Evolutionary conservation across 306 rosid genomes (phyloP), one percentile per base, ranked within the genome.

Genomic region (Nissolia schottii): DNA sequence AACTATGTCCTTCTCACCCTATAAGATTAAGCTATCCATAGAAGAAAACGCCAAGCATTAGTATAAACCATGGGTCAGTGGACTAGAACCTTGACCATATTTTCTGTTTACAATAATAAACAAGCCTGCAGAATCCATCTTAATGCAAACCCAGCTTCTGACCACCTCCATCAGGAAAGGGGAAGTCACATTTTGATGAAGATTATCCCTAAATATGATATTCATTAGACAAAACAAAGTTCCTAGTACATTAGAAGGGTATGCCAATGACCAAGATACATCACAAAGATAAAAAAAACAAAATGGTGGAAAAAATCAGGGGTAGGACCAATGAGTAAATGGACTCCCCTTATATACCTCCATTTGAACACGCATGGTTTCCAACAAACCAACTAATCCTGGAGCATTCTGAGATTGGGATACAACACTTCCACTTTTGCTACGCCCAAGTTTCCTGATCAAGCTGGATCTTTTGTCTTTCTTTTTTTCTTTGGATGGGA

Each of bases 301-400:
- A 1, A 40, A 46, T 55, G 31, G 74, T 2, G 16, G 51, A 54
- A 70, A 59, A 74, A 50, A 70, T 19, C 67, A 24, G 74, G 7
- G 19, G 9, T 43, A 29, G 29, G 60, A 66, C 32, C 29, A 32
- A 69, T 54, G 64, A 45, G 57, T 48, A 56, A 72, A 37, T 14
- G 56, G 82, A 58, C 56, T 28, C 57, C 53, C 27, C 41, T 23
- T 23, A 72, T 55, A 53, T 89, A 94, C 97, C 98, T 94, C 99
- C 97, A 94, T 86, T 75, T 94, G 99, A 74, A 91, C 91, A 64
- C 99, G 97, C 97, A 94, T 87, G 81, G 86, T 84, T 85, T 94
- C 99, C 79, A 94, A 81, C 82, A 94, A 82, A 74, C 97, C 90
- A 83, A 89, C 97, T 77, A 94, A 78, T 62, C 96, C 97, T 62